Base-by-base conservation (phyloP, 164 flowering plant genomes). In the Berberis vulgaris region DNA sequence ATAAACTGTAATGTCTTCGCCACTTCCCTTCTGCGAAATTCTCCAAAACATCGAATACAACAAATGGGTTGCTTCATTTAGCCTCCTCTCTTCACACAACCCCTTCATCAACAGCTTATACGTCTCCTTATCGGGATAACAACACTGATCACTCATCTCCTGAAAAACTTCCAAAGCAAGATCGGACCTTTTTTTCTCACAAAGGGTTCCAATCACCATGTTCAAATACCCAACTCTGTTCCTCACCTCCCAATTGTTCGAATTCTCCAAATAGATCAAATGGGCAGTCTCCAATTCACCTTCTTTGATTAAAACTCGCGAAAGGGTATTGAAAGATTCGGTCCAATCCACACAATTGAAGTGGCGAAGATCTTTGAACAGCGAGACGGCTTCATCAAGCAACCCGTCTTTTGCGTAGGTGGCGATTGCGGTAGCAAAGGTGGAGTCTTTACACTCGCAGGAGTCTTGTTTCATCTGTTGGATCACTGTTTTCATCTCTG, bases 261-360 rank as follows among this genome's bases (percentile, higher is more conserved):
- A 7, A 3, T 47, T 62, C 10, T 49, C 45, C 43, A 62, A 49
- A 38, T 62, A 62, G 6, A 62, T 8, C 2, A 12, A 2, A 49
- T 4, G 7, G 41, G 56, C 65, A 9, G 45, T 50, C 41, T 62
- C 56, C 3, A 62, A 62, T 10, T 11, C 41, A 3, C 3, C 39
- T 12, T 62, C 45, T 3, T 10, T 50, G 44, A 62, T 9, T 45
- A 62, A 38, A 2, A 62, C 12, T 45, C 50, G 45, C 56, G 50
- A 62, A 5, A 62, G 45, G 38, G 65, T 50, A 12, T 38, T 38
- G n/a, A 62, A 62, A 41, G 65, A 62, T n/a, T 62, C 41, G 0
- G 65, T 62, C 65, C 56, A 62, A 41, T 62, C 42, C 26, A 62
- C 65, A 38, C 65, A 62, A 49, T 62, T 62, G 45, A 49, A 62